Percentiles rank a stretch among this genome's conserved stretches.
phyloP scores from a whole-genome alignment of 345 rosid genomes.

The Syzygium jambos region DNA sequence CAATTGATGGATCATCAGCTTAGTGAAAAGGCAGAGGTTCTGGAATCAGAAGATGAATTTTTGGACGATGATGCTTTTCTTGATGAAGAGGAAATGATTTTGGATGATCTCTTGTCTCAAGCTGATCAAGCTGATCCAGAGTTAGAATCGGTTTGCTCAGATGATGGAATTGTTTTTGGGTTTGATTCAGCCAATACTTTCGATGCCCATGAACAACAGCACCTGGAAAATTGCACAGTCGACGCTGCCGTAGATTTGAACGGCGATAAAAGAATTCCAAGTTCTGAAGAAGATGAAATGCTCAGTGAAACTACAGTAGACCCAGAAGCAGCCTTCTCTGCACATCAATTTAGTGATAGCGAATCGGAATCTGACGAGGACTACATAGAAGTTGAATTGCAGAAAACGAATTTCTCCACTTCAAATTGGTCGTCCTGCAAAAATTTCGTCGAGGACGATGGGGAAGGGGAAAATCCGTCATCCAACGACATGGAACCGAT shows the following conservation, averaged over 20 bases:
- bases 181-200: neutral
- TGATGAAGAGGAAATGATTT: neutral
- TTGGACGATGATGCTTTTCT: conserved; percentile 5
- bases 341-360: neutral
- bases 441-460: neutral
- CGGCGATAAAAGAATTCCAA: neutral
- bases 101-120: neutral
- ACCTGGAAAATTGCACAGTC: neutral
- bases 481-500: neutral
- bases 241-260: neutral
- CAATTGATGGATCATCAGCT: neutral
- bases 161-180: neutral
- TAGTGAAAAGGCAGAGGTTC: neutral
- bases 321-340: neutral
- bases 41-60: neutral
- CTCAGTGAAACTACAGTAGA: neutral
- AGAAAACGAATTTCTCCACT: conserved; percentile 6
- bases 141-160: neutral
- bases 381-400: conserved; percentile 34
- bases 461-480: neutral
- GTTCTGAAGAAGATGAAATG: neutral
- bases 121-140: neutral
- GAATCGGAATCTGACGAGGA: conserved; percentile 23
- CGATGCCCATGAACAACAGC: neutral
- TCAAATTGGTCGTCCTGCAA: neutral